Base-by-base conservation (phyloP, 768 basidiomycete genomes). In the Boletus insuetus region DNA sequence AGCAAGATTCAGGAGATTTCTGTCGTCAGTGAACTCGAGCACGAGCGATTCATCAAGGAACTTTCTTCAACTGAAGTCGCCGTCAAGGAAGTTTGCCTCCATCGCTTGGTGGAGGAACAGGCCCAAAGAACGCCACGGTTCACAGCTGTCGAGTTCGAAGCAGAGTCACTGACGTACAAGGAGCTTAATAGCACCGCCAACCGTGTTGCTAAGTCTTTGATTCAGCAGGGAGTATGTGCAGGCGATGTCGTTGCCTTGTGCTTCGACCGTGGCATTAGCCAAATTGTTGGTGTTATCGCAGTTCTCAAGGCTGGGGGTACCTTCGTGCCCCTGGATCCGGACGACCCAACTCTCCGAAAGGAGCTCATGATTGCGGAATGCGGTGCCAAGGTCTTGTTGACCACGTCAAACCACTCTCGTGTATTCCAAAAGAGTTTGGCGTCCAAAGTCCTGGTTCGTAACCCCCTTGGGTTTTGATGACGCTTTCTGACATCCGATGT, bases 141-240 rank as follows among this genome's bases (percentile, higher is more conserved):
- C 41, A 50, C 60, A 9, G 68, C 69, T 14, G 19, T 69, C 24
- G 68, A 70, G 43, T 69, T 70, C 19, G 69, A 64, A 34, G 58
- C 61, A 39, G 59, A 74, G 44, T 56, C 64, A 0, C 39, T 74
- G 35, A 71, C 73, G 0, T 74, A 69, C 55, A 46, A 61, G 16
- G 66, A 70, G 31, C 64, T 75, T 14, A 73, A 74, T 24, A 34
- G 54, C 6, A 61, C 56, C 40, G 65, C 73, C 6, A 74, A 75
- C 49, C 67, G 69, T 29, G 64, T 74, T 19, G 73, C 73, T 0
- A 60, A 55, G 22, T 65, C 59, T 11, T 47, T 69, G 44, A 57
- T 61, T 19, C 69, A 61, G 43, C 56, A 68, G 12, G 68, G 69
- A 29, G 66, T 69, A 0, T 46, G 47, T 16, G 53, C 43, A 2